phyloP scores from a whole-genome alignment of 164 flowering plant species.

The Piper betle region DNA sequence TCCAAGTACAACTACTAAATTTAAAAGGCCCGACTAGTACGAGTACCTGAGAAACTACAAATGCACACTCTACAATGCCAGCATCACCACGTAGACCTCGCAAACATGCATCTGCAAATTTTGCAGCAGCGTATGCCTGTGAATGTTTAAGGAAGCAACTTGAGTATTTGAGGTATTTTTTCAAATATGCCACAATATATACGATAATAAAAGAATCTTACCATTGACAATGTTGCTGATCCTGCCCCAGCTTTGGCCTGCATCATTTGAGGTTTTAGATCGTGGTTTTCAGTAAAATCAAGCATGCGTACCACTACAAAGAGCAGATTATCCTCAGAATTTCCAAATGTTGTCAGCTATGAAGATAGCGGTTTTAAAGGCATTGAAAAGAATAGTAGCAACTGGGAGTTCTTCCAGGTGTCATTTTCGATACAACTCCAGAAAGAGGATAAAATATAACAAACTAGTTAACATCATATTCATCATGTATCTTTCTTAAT shows the following conservation, averaged over 20 bases:
- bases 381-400: no score
- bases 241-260: conserved; percentile 99
- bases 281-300: no score
- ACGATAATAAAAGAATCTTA: conserved; percentile 12
- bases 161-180: background rate
- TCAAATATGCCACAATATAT: background rate
- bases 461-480: no score
- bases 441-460: no score
- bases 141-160: background rate
- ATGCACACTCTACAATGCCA: conserved; percentile 68
- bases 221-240: conserved; percentile 97
- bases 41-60: conserved; percentile 65
- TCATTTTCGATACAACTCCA: no score
- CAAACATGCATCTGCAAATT: conserved; percentile 89
- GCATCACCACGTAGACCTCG: conserved; percentile 87
- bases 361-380: no score
- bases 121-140: conserved; percentile 89
- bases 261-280: conserved; percentile 1
- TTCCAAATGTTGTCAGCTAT: no score
- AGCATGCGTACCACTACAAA: no score
- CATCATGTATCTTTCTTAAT: no score
- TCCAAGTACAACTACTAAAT: background rate
- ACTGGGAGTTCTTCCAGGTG: no score
- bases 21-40: background rate
- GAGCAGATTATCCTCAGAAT: no score